Evolutionary conservation across 2,329 filamentous ascomycete species (phyloP), one percentile per base, ranked within the genome.

Genomic region (Aureobasidium sp.): DNA sequence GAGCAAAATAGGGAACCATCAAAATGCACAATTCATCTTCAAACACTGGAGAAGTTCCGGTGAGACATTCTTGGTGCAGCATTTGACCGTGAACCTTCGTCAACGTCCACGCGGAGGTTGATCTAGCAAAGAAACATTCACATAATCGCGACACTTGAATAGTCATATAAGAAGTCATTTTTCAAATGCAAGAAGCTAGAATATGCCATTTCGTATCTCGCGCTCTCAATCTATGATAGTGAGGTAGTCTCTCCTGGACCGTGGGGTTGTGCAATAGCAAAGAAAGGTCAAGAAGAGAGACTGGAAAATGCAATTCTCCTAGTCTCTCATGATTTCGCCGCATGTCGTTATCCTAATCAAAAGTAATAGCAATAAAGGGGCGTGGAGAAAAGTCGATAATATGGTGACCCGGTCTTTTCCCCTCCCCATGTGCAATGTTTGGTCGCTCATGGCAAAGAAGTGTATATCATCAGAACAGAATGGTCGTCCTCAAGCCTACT

Each of bases 401-500:
- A 22, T 53, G 40, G 24, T n/a, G 5, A 27, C 33, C 37, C 22
- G 31, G 42, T 42, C 37, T 19, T 42, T 52, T 31, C 9, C 17
- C 31, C 33, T 31, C 19, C 15, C 37, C 52, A 35, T 29, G 52
- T 31, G 37, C 35, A 42, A 42, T 37, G 24, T 40, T 33, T 8
- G 37, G 52, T 31, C 52, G 17, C 45, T 48, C 54, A 35, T 59
- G 54, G 17, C 29, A 48, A 31, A 39, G 37, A 44, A 37, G 33
- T 47, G 40, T 45, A 59, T 37, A 48, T 48, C 39, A 48, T 37
- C 24, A 42, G 29, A 57, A 24, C 27, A 35, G 42, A 54, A 31
- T 54, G 15, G 31, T 37, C 49, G 24, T 54, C 9, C 19, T 24
- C 17, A n/a, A 15, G 29, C 57, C n/a, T 62, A 66, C 40, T 65